A percentile compares a stretch with the other conserved stretches of the same genome.
phyloP scores from a whole-genome alignment of 73 alveolate genomes.

The Uronychia binucleata region DNA sequence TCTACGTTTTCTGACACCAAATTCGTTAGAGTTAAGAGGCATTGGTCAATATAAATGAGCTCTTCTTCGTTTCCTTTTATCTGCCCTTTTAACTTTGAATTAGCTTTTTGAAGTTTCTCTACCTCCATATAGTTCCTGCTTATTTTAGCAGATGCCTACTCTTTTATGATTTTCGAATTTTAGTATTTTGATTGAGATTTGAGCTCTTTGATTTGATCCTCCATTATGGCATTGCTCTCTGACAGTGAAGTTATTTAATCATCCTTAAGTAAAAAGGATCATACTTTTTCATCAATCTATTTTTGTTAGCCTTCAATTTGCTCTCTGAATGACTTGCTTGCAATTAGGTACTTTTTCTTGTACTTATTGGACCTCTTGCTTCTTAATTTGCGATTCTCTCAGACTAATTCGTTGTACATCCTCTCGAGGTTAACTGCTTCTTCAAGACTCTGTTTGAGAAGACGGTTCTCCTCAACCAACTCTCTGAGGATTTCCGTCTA shows the following conservation, averaged over 20 bases:
- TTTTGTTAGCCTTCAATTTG: too few relatives aligned
- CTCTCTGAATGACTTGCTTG: background rate
- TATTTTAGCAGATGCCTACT: background rate
- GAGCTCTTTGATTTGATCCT: background rate
- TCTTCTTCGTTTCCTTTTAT: too few relatives aligned
- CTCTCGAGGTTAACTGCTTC: background rate
- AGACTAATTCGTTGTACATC: background rate
- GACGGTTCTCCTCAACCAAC: background rate
- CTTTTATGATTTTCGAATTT: background rate
- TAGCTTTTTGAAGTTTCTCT: background rate
- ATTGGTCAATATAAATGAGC: background rate
- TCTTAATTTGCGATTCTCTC: background rate
- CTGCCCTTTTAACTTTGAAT: too few relatives aligned
- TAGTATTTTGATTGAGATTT: background rate
- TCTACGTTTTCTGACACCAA: background rate
- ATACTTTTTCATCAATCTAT: background rate
- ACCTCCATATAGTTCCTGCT: background rate
- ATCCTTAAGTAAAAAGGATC: background rate
- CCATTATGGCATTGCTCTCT: background rate
- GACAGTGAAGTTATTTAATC: background rate
- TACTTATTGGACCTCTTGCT: background rate
- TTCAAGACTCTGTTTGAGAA: background rate
- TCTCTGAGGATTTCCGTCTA: too few relatives aligned
- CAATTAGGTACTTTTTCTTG: background rate
- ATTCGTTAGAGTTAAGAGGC: background rate